Conservation (phyloP, 176 grass and related monocot species). For the Carex littledalei region DNA sequence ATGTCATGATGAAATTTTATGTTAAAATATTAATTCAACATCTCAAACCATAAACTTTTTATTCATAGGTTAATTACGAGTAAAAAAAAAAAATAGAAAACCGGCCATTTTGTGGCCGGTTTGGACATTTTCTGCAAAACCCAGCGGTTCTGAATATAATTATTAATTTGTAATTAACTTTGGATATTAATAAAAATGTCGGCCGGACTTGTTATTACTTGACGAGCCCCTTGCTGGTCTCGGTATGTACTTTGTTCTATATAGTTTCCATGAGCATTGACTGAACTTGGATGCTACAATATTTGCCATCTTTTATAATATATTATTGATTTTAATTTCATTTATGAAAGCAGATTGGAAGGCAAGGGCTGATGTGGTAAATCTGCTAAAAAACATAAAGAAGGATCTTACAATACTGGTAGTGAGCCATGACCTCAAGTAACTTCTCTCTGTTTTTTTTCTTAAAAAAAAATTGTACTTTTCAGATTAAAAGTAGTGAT, state of each 20-base stretch:
- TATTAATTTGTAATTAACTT: too few species aligned
- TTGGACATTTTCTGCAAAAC: too few species aligned
- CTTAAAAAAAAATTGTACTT: not conserved
- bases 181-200: too few species aligned
- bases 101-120: too few species aligned
- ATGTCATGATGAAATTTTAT: too few species aligned
- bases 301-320: not conserved
- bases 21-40: too few species aligned
- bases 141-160: too few species aligned
- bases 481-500: not conserved
- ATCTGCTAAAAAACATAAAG: constrained; percentile 65
- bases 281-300: not conserved
- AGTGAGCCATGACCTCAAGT: constrained; percentile 88
- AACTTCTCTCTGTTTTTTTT: constrained; percentile 18
- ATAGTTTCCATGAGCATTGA: not conserved
- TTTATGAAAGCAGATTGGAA: constrained; percentile 66
- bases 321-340: not conserved
- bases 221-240: constrained; percentile 84
- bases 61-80: too few species aligned
- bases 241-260: constrained; percentile 37
- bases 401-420: constrained; percentile 65
- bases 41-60: too few species aligned
- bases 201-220: constrained; percentile 74
- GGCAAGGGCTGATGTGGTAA: constrained; percentile 82
- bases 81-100: too few species aligned